Conservation (phyloP, 495 filamentous ascomycete genomes). For the Poronia punctata region DNA sequence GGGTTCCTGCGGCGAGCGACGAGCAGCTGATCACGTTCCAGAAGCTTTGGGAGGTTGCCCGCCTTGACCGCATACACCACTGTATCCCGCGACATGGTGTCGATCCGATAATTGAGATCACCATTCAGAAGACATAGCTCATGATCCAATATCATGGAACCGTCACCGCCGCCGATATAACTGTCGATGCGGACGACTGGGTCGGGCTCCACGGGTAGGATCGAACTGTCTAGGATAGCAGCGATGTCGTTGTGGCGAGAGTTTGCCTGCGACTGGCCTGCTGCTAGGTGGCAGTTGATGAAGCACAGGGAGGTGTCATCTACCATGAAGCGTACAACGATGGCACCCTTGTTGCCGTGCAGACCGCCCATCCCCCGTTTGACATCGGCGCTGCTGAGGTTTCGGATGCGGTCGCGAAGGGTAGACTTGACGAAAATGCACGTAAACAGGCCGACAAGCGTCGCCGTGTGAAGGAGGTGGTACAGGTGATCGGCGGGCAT, state of each 20-base stretch:
- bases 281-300: slow-evolving; percentile 94
- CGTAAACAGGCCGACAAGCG: slow-evolving; percentile 88
- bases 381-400: slow-evolving; percentile 71
- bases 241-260: slow-evolving; percentile 91
- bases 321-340: slow-evolving; percentile 79
- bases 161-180: slow-evolving; percentile 85
- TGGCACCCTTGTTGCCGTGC: slow-evolving; percentile 95
- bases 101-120: slow-evolving; percentile 96
- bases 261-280: slow-evolving; percentile 82
- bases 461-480: slow-evolving; percentile 77
- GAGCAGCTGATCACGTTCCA: slow-evolving; percentile 90
- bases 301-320: slow-evolving; percentile 94
- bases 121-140: slow-evolving; percentile 95
- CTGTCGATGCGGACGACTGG: slow-evolving; percentile 57
- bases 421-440: slow-evolving; percentile 87
- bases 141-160: slow-evolving; percentile 92
- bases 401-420: slow-evolving; percentile 65
- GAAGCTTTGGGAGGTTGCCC: slow-evolving; percentile 78
- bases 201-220: slow-evolving; percentile 62
- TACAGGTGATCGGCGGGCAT: slow-evolving; percentile 77
- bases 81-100: slow-evolving; percentile 87
- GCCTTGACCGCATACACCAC: slow-evolving; percentile 76
- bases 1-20: slow-evolving; percentile 81
- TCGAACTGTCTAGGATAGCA: slow-evolving; percentile 72
- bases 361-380: slow-evolving; percentile 92